Percentiles rank a stretch among this genome's conserved stretches.
phyloP scores from a whole-genome alignment of 306 rosid genomes.

The Dryas octopetala region DNA sequence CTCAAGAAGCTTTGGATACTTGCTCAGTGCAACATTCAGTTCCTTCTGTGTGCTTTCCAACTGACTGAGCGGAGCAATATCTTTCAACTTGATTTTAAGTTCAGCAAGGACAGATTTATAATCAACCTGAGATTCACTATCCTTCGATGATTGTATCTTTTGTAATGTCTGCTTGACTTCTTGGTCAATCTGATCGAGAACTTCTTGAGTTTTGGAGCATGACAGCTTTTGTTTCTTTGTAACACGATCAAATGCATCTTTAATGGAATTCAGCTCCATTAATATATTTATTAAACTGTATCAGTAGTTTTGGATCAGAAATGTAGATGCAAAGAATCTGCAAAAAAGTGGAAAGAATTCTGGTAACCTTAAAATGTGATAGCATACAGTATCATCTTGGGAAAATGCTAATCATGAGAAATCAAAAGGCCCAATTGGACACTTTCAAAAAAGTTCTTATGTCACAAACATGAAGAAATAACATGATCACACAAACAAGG shows the following conservation, averaged over 20 bases:
- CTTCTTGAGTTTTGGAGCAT: constrained; percentile 72
- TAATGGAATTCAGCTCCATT: constrained; percentile 78
- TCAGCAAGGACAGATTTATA: constrained; percentile 47
- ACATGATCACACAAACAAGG: background rate
- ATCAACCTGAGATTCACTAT: constrained; percentile 38
- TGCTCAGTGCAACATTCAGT: constrained; percentile 70
- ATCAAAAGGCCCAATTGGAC: background rate
- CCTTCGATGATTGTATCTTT: constrained; percentile 49
- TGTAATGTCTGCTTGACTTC: constrained; percentile 64
- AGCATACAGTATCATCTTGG: background rate
- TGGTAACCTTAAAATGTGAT: background rate
- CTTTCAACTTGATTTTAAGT: constrained; percentile 57
- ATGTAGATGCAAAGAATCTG: constrained; percentile 17
- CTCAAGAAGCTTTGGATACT: constrained; percentile 78
- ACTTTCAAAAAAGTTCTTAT: constrained; percentile 2
- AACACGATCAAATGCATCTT: constrained; percentile 57
- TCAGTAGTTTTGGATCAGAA: background rate
- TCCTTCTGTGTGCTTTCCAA: constrained; percentile 79
- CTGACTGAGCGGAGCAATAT: constrained; percentile 56
- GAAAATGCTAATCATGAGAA: background rate
- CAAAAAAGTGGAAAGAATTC: background rate
- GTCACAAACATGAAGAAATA: background rate
- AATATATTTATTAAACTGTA: background rate
- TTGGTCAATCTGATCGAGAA: constrained; percentile 33
- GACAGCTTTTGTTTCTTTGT: constrained; percentile 79